Percentiles rank a stretch among this genome's conserved stretches.
These are phyloP conservation scores for Chaetothyriales sp. DNA, from an alignment of 2,329 filamentous ascomycete species.

Conservation along the genomic window DNA sequence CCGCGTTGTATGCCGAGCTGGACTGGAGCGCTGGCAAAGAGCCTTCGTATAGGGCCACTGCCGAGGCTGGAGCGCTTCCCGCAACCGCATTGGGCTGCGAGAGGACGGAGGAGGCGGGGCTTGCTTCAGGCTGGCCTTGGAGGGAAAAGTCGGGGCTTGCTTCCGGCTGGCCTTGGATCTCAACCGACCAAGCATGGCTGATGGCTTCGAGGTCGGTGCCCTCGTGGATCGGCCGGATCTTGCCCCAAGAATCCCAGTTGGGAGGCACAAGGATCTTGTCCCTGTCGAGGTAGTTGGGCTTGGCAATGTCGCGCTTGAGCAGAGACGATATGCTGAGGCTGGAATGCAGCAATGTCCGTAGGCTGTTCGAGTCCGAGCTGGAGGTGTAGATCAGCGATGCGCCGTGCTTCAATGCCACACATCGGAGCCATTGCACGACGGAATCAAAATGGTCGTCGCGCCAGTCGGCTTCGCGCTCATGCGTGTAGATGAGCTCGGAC, in stretches of 20 bases:
- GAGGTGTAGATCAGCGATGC: constrained; percentile 76
- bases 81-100: constrained; percentile 14
- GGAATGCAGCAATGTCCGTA: constrained; percentile 70
- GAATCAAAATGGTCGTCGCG: constrained; percentile 95
- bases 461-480: constrained; percentile 85
- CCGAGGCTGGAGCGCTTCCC: constrained; percentile 16
- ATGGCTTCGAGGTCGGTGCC: constrained; percentile 83
- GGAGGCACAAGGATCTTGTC: constrained; percentile 90
- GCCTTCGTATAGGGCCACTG: constrained; percentile 11
- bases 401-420: constrained; percentile 77
- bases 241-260: constrained; percentile 98
- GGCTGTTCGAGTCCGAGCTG: constrained; percentile 59
- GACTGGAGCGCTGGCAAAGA: constrained; percentile 5
- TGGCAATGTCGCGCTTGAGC: constrained; percentile 62
- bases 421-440: constrained; percentile 82
- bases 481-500: constrained; percentile 76
- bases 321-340: constrained; percentile 76
- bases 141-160: constrained; percentile 30
- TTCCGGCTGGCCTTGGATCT: constrained; percentile 49
- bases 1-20: background rate
- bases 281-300: constrained; percentile 82
- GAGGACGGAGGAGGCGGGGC: constrained; percentile 17
- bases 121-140: constrained; percentile 37
- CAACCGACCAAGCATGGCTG: constrained; percentile 72
- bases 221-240: constrained; percentile 82